Evolutionary conservation across 345 rosid genomes (phyloP).

Genomic region (Eucalyptus tenuipes): DNA sequence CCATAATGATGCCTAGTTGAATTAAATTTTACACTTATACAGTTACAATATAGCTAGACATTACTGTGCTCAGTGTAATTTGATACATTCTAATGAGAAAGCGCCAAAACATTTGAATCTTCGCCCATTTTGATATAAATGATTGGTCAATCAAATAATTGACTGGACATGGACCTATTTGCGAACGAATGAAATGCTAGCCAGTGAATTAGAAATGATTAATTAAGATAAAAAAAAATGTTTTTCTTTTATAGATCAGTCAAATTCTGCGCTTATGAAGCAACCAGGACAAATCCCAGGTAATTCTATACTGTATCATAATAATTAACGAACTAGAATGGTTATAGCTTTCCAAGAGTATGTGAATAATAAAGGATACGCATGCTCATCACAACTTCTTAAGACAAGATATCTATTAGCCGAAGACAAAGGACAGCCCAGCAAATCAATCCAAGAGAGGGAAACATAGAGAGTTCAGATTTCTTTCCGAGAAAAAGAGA

Average conservation of each 20-base stretch:
- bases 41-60: background rate
- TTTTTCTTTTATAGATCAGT: background rate
- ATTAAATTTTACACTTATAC: background rate
- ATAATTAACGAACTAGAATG: background rate
- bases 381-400: background rate
- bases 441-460: background rate
- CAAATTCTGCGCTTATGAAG: background rate
- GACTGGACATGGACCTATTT: background rate
- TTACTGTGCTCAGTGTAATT: background rate
- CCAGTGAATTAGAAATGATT: background rate
- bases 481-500: background rate
- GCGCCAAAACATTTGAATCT: background rate
- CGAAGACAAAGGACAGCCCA: background rate
- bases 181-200: background rate
- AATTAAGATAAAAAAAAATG: background rate
- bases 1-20: background rate
- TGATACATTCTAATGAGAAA: background rate
- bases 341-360: background rate
- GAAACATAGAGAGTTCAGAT: background rate
- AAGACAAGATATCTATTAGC: background rate
- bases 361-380: background rate
- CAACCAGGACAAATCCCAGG: background rate
- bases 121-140: background rate
- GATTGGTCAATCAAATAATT: background rate
- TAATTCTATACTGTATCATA: background rate